Evolutionary conservation across 2,329 filamentous ascomycete genomes (phyloP), one percentile per base, ranked within the genome.

Genomic region (Seiridium cupressi): DNA sequence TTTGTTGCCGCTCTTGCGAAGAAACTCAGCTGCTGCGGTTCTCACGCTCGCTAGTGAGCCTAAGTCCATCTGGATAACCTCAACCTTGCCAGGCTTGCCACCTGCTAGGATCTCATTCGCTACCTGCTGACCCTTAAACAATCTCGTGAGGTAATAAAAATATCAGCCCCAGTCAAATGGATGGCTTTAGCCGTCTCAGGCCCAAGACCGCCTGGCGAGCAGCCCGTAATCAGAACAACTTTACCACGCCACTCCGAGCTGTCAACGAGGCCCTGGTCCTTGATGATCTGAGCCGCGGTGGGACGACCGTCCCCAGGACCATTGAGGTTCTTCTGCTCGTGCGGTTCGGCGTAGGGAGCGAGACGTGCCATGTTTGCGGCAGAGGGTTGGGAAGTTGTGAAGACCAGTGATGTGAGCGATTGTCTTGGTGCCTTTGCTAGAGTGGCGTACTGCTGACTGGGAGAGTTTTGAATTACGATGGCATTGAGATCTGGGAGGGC

Each of bases 231-330:
- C 5, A 63, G 60, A 35, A 64, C 55, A 38, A 64, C 61, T 47
- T 18, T 58, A 10, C 56, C 60, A 58, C 35, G 10, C 60, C 62
- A 65, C 11, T 26, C 44, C 5, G 62, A 56, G 49, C 54, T 62
- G 10, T n/a, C 58, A 48, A 62, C 61, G 18, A 65, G 62, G 32
- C 60, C 61, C 47, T 65, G 60, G 42, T 65, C 63, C 49, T 65
- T 55, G 49, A 65, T 44, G 35, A 65, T 55, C 57, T 61, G 59
- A 44, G 9, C 54, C 34, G 64, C 63, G 47, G 63, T 65, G 10
- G 64, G 65, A 32, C 65, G 65, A 42, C 57, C 55, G 60, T 66
- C 65, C 4, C 62, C 63, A 18, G 62, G 61, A 38, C 65, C 65
- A 44, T 62, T 36, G 10, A 47, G 40, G 38, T 8, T 26, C 49